These are phyloP conservation scores for Cladosporium velox DNA, from an alignment of 2,329 filamentous ascomycete genomes.

Conservation along the genomic window DNA sequence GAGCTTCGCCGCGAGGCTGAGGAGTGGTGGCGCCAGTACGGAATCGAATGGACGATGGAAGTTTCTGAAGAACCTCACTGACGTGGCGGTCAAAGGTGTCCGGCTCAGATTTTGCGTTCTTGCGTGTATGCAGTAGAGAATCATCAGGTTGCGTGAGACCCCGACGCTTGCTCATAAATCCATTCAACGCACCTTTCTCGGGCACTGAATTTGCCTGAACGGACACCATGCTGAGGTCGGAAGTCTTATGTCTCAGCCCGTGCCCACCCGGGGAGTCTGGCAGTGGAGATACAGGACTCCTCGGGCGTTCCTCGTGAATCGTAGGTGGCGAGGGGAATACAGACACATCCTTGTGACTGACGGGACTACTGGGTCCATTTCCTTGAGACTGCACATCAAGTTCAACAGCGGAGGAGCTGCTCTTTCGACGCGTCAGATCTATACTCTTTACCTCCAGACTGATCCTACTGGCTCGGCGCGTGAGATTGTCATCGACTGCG, in stretches of 20 bases:
- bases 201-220: not conserved
- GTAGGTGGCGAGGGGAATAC: slow-evolving; percentile 13
- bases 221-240: slow-evolving; percentile 13
- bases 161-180: slow-evolving; percentile 20
- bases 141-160: not conserved
- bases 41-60: slow-evolving; percentile 70
- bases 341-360: not conserved
- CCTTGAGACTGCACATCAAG: slow-evolving; percentile 11
- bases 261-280: not conserved
- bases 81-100: slow-evolving; percentile 55
- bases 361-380: slow-evolving; percentile 11
- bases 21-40: slow-evolving; percentile 49
- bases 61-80: slow-evolving; percentile 37
- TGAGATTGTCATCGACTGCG: not conserved
- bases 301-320: slow-evolving; percentile 16
- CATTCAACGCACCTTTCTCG: slow-evolving; percentile 10
- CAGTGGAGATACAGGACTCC: slow-evolving; percentile 13
- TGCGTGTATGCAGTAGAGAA: not conserved
- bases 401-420: not conserved
- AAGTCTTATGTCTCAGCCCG: slow-evolving; percentile 9
- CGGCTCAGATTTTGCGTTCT: slow-evolving; percentile 8
- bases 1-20: slow-evolving; percentile 29
- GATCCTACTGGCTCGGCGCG: slow-evolving; percentile 38
- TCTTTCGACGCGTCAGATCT: slow-evolving; percentile 28
- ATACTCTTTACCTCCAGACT: slow-evolving; percentile 39